Evolutionary conservation across 495 filamentous ascomycete genomes (phyloP), one percentile per base, ranked within the genome.

Genomic region (Zalerion maritima): DNA sequence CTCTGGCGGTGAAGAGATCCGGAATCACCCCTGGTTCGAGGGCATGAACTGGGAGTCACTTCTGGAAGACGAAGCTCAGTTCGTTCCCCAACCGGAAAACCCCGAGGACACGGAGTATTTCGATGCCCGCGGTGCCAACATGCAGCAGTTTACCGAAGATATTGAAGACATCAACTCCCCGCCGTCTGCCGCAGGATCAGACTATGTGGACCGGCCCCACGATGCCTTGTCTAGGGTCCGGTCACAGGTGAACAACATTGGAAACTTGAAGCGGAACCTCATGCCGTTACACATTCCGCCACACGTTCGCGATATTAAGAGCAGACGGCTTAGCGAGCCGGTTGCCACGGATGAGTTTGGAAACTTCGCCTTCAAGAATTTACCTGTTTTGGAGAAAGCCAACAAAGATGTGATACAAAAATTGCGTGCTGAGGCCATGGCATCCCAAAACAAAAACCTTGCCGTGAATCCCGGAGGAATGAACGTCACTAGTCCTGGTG

Each of bases 371-470:
- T 97, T 92, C 64, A 97, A 94, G 57, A 97, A 97, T 42, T 62
- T 97, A 18, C 83, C 89, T 1, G 87, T 96, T 32, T 65, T 97
- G 12, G 87, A 94, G 47, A 96, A 93, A 49, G 89, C 91, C 21
- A 97, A 97, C 49, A 96, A 96, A 46, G 91, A 97, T 48, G 82
- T 94, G 23, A 89, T 97, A 21, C 85, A 96, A 44, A 93, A 94
- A 44, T 64, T 97, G 33, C 71, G 85, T 6, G 81, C 83, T 15
- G 87, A 94, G 46, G 86, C 82, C 18, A 59, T 85, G 47, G 78
- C 80, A 21, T 63, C 64, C 11, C 75, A 79, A 40, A 64, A 42
- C 45, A 69, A 67, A 34, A 50, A 45, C 2, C 21, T 38, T 7
- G 29, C 34, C 18, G 37, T 54, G 10, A 67, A 55, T 25, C 61